Base-by-base conservation (phyloP, 2,329 filamentous ascomycete species). In the Colletotrichum viniferum region DNA sequence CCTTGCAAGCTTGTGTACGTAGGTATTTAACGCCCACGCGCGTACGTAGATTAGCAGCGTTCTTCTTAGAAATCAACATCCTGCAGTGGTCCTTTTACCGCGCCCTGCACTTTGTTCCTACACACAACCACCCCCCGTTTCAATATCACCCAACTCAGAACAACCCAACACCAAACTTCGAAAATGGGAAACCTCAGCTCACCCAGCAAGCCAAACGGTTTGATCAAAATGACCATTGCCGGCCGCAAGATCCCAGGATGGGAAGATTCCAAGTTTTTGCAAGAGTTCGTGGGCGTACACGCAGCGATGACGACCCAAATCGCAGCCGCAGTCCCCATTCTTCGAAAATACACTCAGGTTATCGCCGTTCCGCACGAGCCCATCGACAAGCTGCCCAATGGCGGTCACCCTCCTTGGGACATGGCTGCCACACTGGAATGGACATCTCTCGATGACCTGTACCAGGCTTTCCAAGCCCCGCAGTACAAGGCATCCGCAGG, bases 401-500 rank as follows among this genome's bases (percentile, higher is more conserved):
- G 69, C 4, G 69, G 69, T 7, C 48, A n/a, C 9, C 24, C 32
- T 1, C 21, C 32, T 1, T 71, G 61, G 61, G 69, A 71, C 16
- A 48, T 62, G 30, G 69, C 43, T 7, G 38, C 69, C 9, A 71
- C 61, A 8, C 69, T 71, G 9, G 69, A 62, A 5, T 71, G 60
- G 61, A 66, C 69, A 14, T 30, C 60, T 13, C 18, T 71, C 8
- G 32, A 65, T 4, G 61, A 32, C 13, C 36, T 72, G 1, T 43
- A 38, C 52, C 26, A 28, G 4, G 68, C 70, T 4, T 68, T 61
- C 24, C 36, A 68, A 43, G 32, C 18, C 13, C 70, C 70, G 2
- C 24, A 43, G 12, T 68, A 72, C 13, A 68, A 72, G 30, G 61
- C 63, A 13, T 72, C 63, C 3, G 63, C 63, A 8, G 70, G 55